Base-by-base conservation (phyloP, 2,329 filamentous ascomycete species). In the Catunica adiposa region DNA sequence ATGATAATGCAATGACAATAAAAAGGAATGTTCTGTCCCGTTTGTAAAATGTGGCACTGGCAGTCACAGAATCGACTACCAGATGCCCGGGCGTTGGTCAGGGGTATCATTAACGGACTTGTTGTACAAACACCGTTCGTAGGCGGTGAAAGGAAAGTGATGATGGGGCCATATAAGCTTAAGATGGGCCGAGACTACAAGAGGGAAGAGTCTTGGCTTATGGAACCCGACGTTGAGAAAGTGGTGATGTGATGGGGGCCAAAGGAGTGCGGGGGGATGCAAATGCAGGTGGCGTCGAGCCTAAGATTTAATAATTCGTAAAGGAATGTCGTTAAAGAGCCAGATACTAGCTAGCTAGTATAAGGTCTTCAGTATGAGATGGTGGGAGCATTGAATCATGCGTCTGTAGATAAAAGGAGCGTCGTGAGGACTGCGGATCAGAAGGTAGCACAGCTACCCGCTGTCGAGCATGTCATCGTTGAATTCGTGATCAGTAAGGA, bases 1-100 rank as follows among this genome's bases (percentile, higher is more conserved):
- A 22, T 51, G n/a, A 15, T 11, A 51, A 51, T 44, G 50, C 4
- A 44, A 22, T 44, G 40, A 22, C 26, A 48, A 53, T 53, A 53
- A 23, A 55, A 55, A 56, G 50, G 55, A 56, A 53, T 52, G 55
- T 56, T 56, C 50, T 56, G 55, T 50, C 51, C 55, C 55, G 51
- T 44, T 22, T 17, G 20, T 44, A 44, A 44, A 44, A 44, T 17
- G 40, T 17, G 20, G 20, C 40, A 22, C 15, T 22, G 15, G n/a
- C 40, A 8, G 40, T n/a, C 2, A 3, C 20, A 17, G 2, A n/a
- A n/a, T 11, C 2, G n/a, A 22, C 15, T 8, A n/a, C 40, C 15
- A 17, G 7, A 44, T 8, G 15, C 40, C 20, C 40, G 40, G 40
- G 15, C 6, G 37, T 42, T 56, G 40, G 47, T 47, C 25, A 25